Evolutionary conservation across 2,329 filamentous ascomycete genomes (phyloP).

Genomic region (Lomentospora prolificans): DNA sequence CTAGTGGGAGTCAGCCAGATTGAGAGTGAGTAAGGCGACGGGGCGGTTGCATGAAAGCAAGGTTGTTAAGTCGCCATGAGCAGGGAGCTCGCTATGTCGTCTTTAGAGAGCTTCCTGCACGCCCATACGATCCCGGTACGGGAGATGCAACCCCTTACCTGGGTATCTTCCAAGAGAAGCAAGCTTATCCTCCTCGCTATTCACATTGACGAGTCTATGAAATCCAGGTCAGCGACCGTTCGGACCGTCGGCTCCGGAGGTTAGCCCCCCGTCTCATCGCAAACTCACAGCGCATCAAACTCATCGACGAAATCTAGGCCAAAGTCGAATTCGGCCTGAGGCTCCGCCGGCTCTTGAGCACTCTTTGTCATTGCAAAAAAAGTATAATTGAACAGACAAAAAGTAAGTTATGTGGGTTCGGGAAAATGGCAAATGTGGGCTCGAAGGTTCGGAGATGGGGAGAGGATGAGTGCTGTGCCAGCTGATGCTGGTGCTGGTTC

Average conservation of each 20-base stretch:
- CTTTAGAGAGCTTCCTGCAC: too few relatives aligned
- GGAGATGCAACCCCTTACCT: slow-evolving; percentile 22
- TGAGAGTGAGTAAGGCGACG: neutral
- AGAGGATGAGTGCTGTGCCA: neutral
- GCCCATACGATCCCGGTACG: too few relatives aligned
- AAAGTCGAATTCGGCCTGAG: slow-evolving; percentile 4
- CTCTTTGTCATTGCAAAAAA: neutral
- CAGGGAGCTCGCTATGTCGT: too few relatives aligned
- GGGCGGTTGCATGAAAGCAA: neutral
- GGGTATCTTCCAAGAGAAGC: slow-evolving; percentile 22
- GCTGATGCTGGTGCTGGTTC: neutral
- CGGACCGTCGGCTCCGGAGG: neutral
- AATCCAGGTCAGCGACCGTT: neutral
- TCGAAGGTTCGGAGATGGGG: neutral
- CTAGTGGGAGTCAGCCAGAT: slow-evolving; percentile 20
- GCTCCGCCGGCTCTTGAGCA: neutral
- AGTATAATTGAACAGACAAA: neutral
- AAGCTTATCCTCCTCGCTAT: slow-evolving; percentile 20
- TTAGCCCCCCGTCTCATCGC: neutral
- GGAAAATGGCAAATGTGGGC: neutral
- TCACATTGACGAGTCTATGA: neutral
- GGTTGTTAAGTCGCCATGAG: too few relatives aligned
- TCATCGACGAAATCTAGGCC: slow-evolving; percentile 25
- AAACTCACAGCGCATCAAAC: slow-evolving; percentile 44
- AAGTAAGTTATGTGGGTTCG: neutral